phyloP scores from a whole-genome alignment of 768 basidiomycete species.

The Leccinum variicolor region DNA sequence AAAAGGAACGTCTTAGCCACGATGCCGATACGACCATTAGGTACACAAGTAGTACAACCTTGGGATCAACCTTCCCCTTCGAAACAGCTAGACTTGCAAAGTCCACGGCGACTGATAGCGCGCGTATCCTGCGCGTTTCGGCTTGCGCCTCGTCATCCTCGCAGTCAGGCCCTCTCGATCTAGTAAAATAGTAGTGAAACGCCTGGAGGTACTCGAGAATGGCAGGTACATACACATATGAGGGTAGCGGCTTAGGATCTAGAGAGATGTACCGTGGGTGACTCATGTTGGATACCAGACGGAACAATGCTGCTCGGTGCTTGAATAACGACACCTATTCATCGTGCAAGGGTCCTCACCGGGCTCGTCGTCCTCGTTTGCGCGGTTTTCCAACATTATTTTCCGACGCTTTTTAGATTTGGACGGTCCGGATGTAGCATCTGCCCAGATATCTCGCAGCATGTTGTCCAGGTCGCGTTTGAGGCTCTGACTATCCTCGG shows the following conservation, averaged over 20 bases:
- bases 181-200: conserved; percentile 16
- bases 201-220: not conserved
- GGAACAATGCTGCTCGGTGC: conserved; percentile 37
- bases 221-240: conserved; percentile 32
- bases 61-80: conserved; percentile 13
- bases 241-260: conserved; percentile 37
- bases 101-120: conserved; percentile 41
- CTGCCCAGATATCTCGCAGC: conserved; percentile 22
- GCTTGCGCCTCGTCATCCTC: conserved; percentile 48
- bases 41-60: conserved; percentile 13
- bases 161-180: conserved; percentile 45
- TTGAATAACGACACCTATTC: not conserved
- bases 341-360: not conserved
- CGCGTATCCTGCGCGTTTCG: conserved; percentile 37
- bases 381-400: conserved; percentile 1
- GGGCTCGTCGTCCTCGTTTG: not conserved
- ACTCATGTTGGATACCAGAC: conserved; percentile 41
- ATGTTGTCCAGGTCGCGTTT: conserved; percentile 21
- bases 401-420: conserved; percentile 4
- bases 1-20: not conserved
- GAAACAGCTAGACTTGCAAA: conserved; percentile 16
- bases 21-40: not conserved
- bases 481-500: conserved; percentile 10
- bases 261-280: conserved; percentile 39
- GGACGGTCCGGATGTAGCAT: not conserved